Base-by-base conservation (phyloP, 306 rosid genomes). In the Potentilla sterilis region DNA sequence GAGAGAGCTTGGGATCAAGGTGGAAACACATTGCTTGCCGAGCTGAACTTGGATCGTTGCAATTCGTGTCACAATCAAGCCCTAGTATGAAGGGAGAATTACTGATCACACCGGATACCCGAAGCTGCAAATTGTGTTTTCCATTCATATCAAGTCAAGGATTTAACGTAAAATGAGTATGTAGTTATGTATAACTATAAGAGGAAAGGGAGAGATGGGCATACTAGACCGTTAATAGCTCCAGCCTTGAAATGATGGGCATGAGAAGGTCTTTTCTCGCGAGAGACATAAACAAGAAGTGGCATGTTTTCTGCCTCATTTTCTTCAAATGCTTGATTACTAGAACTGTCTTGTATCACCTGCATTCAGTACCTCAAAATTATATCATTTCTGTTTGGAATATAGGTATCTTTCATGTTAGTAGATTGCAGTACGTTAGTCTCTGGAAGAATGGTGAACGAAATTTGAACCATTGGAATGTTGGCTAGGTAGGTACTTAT, bases 11-110 rank as follows among this genome's bases (percentile, higher is more conserved):
- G 4, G 87, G 82, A 79, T 89, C 91, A 55, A 93, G 98, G 57
- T 82, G 93, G 80, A 93, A 88, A 37, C 97, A 93, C 90, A 89
- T 78, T 2, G 93, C 97, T 70, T 82, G 83, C 34, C 87, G 75
- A 2, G 86, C 92, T 38, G 92, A 91, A 66, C 82, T 84, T 61
- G 97, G 89, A 59, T 86, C 92, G 15, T 86, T 88, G 77, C 91
- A 90, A 59, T 82, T 68, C 98, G 91, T 93, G 87, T 93, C 97
- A 76, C 97, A 90, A 48, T 93, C 98, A 10, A 90, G 73, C 19
- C 81, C 86, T 22, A 93, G 78, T 47, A 91, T 77, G 86, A 81
- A 86, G 0, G 95, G 95, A 28, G 90, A 83, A 70, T 93, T 91
- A 63, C 95, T 93, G 47, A 89, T 83, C 82, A 89, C 83, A 5